These are phyloP conservation scores for Paecilomyces fulvus DNA, from an alignment of 2,329 filamentous ascomycete genomes.

Conservation along the genomic window DNA sequence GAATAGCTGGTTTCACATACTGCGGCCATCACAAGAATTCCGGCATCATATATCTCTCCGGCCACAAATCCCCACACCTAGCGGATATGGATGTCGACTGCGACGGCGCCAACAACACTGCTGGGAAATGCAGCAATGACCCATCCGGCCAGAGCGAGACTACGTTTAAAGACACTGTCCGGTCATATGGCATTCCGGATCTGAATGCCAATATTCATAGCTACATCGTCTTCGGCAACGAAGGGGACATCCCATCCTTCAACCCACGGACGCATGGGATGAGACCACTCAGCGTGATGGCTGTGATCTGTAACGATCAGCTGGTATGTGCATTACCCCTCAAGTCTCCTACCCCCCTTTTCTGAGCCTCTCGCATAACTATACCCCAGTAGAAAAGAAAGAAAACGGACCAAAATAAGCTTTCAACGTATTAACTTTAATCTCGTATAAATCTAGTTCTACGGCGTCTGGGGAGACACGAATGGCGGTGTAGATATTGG, in stretches of 20 bases:
- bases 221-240: conserved; percentile 49
- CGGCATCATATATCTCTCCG: background rate
- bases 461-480: conserved; percentile 55
- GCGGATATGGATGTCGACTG: conserved; percentile 49
- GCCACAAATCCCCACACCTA: background rate
- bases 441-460: conserved; percentile 31
- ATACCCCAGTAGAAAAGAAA: background rate
- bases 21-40: background rate
- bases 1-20: background rate
- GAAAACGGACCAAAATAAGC: background rate
- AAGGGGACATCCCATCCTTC: conserved; percentile 30
- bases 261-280: conserved; percentile 37
- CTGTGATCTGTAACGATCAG: conserved; percentile 45
- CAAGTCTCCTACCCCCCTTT: background rate
- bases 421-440: background rate
- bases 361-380: background rate
- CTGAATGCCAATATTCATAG: conserved; percentile 45
- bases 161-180: conserved; percentile 37
- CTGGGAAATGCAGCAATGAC: conserved; percentile 40
- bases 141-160: conserved; percentile 36
- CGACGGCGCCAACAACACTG: conserved; percentile 42
- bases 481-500: conserved; percentile 51
- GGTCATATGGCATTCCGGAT: conserved; percentile 35
- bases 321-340: conserved; percentile 25
- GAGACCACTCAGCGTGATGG: conserved; percentile 47